These are phyloP conservation scores for Aspergillus ibericus DNA, from an alignment of 2,329 filamentous ascomycete genomes.

Conservation along the genomic window DNA sequence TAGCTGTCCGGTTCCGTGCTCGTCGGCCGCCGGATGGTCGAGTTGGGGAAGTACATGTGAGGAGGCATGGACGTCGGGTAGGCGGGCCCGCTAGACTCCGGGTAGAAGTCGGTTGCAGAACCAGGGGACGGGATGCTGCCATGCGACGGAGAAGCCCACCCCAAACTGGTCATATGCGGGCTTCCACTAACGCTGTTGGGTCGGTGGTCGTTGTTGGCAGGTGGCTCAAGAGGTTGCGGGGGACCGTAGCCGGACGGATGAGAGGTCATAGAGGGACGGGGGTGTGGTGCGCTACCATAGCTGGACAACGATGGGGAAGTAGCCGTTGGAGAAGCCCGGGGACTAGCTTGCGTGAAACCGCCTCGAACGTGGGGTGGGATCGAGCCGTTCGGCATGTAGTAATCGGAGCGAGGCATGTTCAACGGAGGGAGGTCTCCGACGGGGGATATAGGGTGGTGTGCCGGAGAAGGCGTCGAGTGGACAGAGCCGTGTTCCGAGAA, in stretches of 20 bases:
- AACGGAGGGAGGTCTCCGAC: constrained; percentile 70
- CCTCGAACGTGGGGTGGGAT: constrained; percentile 79
- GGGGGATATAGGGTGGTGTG: constrained; percentile 78
- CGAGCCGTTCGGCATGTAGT: constrained; percentile 76
- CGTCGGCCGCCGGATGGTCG: constrained; percentile 69
- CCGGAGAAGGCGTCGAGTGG: constrained; percentile 73
- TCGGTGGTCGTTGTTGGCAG: constrained; percentile 73
- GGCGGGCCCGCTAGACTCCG: constrained; percentile 64
- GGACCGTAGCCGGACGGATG: constrained; percentile 83
- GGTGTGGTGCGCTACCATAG: constrained; percentile 52
- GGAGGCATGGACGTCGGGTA: constrained; percentile 47
- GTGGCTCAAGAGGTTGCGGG: constrained; percentile 78
- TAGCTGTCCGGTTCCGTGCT: constrained; percentile 72
- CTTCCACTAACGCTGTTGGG: constrained; percentile 75
- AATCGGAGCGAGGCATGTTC: constrained; percentile 71
- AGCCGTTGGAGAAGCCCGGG: constrained; percentile 62
- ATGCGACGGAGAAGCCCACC: constrained; percentile 85
- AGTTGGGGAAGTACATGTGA: constrained; percentile 72
- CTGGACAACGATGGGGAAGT: constrained; percentile 65
- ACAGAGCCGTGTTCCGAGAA: constrained; percentile 48
- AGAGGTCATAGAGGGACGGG: constrained; percentile 69
- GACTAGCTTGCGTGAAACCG: constrained; percentile 70
- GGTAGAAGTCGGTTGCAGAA: constrained; percentile 75
- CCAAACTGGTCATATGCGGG: constrained; percentile 77
- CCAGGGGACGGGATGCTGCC: constrained; percentile 70